Percentiles rank a stretch among this genome's conserved stretches.
phyloP scores from a whole-genome alignment of 208 protist species.

The Tritrichomonas musculus region DNA sequence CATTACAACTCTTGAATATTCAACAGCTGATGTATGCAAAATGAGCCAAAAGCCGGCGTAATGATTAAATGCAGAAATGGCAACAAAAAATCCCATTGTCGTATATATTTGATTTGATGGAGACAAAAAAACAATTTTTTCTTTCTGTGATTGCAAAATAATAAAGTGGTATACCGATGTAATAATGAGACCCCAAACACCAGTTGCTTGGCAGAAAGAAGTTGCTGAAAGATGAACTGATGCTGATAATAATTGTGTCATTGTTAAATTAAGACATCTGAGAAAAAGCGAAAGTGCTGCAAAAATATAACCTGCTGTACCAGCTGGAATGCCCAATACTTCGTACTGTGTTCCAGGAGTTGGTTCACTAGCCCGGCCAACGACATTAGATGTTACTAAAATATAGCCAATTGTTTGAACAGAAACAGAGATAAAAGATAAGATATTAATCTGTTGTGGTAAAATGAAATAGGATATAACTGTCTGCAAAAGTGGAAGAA shows the following conservation, averaged over 20 bases:
- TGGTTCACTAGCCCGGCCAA: neutral
- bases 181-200: neutral
- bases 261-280: neutral
- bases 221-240: neutral
- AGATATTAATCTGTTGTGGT: neutral
- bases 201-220: neutral
- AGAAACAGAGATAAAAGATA: neutral
- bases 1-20: neutral
- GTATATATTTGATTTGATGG: neutral
- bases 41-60: neutral
- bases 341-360: neutral
- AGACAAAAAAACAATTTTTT: neutral
- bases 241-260: neutral
- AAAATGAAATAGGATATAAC: neutral
- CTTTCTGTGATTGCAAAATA: neutral
- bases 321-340: neutral
- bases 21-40: slow-evolving; percentile 7
- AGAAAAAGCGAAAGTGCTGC: neutral
- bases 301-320: neutral
- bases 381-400: neutral
- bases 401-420: neutral
- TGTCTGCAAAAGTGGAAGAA: neutral
- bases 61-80: neutral
- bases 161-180: neutral
- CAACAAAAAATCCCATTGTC: neutral